These are phyloP conservation scores for Leccinum longicurvipes DNA, from an alignment of 768 basidiomycete species.

Conservation along the genomic window DNA sequence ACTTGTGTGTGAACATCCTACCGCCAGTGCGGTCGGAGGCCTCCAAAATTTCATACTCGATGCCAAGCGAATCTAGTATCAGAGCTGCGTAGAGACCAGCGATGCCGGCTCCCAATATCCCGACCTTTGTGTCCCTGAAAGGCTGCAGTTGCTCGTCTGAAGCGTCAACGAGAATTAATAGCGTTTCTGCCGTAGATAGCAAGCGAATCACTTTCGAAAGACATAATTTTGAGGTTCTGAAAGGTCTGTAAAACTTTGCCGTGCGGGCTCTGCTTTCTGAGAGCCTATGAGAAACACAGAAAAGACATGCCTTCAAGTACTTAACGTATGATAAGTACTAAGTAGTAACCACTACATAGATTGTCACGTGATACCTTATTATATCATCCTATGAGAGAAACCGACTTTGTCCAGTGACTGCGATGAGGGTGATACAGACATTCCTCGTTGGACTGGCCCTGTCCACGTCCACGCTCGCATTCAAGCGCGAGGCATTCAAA, in stretches of 20 bases:
- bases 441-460: constrained; percentile 33
- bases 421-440: not conserved
- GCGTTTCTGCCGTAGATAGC: too few relatives aligned
- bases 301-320: too few relatives aligned
- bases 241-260: too few relatives aligned
- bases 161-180: not conserved
- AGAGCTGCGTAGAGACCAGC: too few relatives aligned
- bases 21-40: constrained; percentile 34
- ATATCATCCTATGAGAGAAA: constrained; percentile 2
- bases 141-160: not conserved
- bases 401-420: not conserved
- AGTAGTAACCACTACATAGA: too few relatives aligned
- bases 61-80: too few relatives aligned
- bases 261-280: too few relatives aligned
- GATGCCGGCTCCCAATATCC: too few relatives aligned
- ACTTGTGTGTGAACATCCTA: constrained; percentile 45
- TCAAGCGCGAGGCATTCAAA: constrained; percentile 89
- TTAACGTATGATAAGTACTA: too few relatives aligned
- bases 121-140: constrained; percentile 3
- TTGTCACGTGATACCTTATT: constrained; percentile 20
- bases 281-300: too few relatives aligned
- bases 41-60: constrained; percentile 46
- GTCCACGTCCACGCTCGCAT: constrained; percentile 42
- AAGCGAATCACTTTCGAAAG: too few relatives aligned
- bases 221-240: too few relatives aligned